Evolutionary conservation across 805 yeast species (phyloP), one percentile per base, ranked within the genome.

Genomic region (Suhomyces prunicola): DNA sequence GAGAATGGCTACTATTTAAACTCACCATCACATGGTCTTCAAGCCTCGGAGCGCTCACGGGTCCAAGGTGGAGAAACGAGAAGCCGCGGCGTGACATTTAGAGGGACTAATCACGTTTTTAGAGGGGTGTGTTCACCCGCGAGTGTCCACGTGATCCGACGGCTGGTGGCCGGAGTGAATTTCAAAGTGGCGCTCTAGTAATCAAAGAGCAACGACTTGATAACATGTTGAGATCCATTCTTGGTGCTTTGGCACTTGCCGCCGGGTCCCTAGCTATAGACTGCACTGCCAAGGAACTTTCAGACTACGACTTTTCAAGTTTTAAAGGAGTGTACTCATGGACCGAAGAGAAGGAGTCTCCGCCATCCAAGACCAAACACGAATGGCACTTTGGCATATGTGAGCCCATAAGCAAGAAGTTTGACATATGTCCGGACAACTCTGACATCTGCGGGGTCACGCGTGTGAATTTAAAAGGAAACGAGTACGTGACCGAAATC

Each of bases 401-500:
- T 71, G 84, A 82, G 46, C 71, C 80, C 0, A 66, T 78, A n/a
- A 65, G 69, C 31, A 63, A 71, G 33, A 63, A 60, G 26, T 65
- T 73, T 7, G 72, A 76, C 8, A 76, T 76, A 27, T 92, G 97
- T 69, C 86, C 91, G 0, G 71, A 72, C 46, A 84, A 86, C 56
- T 82, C 92, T 1, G 88, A 88, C 57, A 66, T 92, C 7, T 93
- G 99, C 68, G 97, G 96, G 2, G 63, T 87, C 15, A 84, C 87
- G 23, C 62, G 73, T 9, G 77, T 88, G 4, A 65, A 70, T 12
- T 57, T 85, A 17, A 84, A 85, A n/a, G 79, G 78, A 17, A 73
- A 74, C 27, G 68, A 82, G 3, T 54, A 82, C 2, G 69, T 80
- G 24, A 74, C 91, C 0, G 87, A 88, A 66, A 77, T 88, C 15